Evolutionary conservation across 352 stramenopile species (phyloP).

Genomic region (Phytopythium montanum): DNA sequence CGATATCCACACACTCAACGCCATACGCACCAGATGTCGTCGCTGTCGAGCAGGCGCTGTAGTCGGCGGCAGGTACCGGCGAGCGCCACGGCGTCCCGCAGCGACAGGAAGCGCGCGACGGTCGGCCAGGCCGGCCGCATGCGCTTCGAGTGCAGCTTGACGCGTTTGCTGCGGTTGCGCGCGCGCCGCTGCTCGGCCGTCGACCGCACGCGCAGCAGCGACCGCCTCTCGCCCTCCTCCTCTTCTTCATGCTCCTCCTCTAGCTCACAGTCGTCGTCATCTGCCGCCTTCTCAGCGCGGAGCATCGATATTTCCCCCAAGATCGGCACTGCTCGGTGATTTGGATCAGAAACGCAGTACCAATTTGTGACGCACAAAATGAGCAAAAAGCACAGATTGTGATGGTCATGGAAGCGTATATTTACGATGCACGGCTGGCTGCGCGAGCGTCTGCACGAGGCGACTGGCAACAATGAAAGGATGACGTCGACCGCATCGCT

Average conservation of each 20-base stretch:
- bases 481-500: slow-evolving; percentile 4
- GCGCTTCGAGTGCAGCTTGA: slow-evolving; percentile 58
- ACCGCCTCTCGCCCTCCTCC: slow-evolving; percentile 10
- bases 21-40: slow-evolving; percentile 32
- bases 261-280: slow-evolving; percentile 1
- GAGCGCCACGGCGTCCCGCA: slow-evolving; percentile 33
- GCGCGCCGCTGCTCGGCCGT: slow-evolving; percentile 30
- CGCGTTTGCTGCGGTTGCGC: slow-evolving; percentile 44
- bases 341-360: background rate
- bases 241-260: slow-evolving; percentile 9
- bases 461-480: background rate
- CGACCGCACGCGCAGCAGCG: slow-evolving; percentile 17
- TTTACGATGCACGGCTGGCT: background rate
- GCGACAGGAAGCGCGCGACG: slow-evolving; percentile 33
- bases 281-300: background rate
- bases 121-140: slow-evolving; percentile 38
- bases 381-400: background rate
- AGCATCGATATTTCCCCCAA: background rate
- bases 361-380: too few relatives aligned
- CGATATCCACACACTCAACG: background rate
- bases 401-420: background rate
- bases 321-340: background rate
- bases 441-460: background rate
- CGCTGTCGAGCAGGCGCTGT: slow-evolving; percentile 32
- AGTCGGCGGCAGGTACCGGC: slow-evolving; percentile 32